Evolutionary conservation across 225 moss, liverwort and hornwort species (phyloP).

Genomic region (Pleurozium schreberi): DNA sequence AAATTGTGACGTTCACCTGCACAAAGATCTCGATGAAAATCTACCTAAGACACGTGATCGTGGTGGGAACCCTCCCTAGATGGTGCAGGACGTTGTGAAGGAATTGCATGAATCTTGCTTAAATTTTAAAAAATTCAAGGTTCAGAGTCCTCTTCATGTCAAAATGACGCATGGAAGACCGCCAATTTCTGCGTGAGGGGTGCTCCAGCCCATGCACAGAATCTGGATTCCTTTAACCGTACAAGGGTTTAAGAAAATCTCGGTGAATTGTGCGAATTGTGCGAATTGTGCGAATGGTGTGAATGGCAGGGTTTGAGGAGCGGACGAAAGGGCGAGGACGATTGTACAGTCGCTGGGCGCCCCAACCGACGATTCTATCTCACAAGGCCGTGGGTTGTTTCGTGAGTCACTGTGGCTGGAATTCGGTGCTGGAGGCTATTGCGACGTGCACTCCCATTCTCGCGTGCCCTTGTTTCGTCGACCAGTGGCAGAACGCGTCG

Average conservation of each 20-base stretch:
- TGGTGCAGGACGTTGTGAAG: background rate
- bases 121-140: background rate
- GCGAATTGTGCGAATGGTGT: background rate
- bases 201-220: too few species aligned
- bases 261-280: background rate
- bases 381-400: constrained; percentile 20
- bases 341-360: constrained; percentile 8
- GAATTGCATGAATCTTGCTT: background rate
- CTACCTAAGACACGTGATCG: background rate
- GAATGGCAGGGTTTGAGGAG: constrained; percentile 8
- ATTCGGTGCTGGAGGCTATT: constrained; percentile 20
- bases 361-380: constrained; percentile 1
- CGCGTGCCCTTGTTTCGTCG: background rate
- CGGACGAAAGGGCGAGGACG: constrained; percentile 6
- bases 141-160: background rate
- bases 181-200: too few species aligned
- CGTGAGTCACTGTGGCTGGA: constrained; percentile 34
- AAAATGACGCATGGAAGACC: background rate
- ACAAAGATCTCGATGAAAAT: background rate
- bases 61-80: background rate
- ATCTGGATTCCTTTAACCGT: background rate
- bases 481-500: constrained; percentile 3
- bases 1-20: background rate
- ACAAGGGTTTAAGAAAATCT: background rate
- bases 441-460: background rate